Percentiles rank a stretch among this genome's conserved stretches.
Evolutionary conservation across 2,329 filamentous ascomycete species (phyloP).

Genomic region (Neofusicoccum umdonicola): DNA sequence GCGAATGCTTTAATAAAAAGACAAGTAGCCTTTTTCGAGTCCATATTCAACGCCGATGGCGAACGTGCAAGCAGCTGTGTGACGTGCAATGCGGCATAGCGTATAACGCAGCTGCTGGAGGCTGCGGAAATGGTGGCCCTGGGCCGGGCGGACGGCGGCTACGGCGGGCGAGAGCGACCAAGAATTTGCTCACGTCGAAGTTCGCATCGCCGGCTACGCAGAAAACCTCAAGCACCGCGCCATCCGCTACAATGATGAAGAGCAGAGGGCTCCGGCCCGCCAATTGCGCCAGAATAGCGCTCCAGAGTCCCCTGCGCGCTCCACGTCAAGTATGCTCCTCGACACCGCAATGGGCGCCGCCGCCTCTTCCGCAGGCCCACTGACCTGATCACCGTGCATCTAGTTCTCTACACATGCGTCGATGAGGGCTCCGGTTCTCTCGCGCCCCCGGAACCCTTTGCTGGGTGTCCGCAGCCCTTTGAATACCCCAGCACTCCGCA

Average conservation of each 20-base stretch:
- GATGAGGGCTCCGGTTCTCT: not conserved
- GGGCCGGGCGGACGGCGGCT: not conserved
- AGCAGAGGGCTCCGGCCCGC: conserved; percentile 46
- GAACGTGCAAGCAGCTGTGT: too few species aligned
- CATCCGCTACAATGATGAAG: conserved; percentile 46
- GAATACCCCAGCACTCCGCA: not conserved
- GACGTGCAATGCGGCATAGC: too few species aligned
- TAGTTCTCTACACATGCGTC: conserved; percentile 15
- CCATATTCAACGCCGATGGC: too few species aligned
- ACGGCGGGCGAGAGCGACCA: conserved; percentile 17
- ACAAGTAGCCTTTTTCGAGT: not conserved
- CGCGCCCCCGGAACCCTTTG: not conserved
- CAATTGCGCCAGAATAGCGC: conserved; percentile 15
- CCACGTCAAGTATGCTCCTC: conserved; percentile 15
- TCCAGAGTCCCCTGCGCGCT: not conserved
- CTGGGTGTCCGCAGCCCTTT: not conserved
- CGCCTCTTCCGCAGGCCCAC: not conserved
- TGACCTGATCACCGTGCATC: not conserved
- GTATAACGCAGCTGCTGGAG: not conserved
- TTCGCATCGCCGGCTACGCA: not conserved
- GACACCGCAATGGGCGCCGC: not conserved
- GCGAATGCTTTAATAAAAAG: not conserved
- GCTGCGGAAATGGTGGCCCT: not conserved
- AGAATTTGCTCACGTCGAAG: conserved; percentile 9
- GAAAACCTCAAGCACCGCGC: conserved; percentile 5